Base-by-base conservation (phyloP, 2,329 filamentous ascomycete genomes). In the Claviceps humidiphila region DNA sequence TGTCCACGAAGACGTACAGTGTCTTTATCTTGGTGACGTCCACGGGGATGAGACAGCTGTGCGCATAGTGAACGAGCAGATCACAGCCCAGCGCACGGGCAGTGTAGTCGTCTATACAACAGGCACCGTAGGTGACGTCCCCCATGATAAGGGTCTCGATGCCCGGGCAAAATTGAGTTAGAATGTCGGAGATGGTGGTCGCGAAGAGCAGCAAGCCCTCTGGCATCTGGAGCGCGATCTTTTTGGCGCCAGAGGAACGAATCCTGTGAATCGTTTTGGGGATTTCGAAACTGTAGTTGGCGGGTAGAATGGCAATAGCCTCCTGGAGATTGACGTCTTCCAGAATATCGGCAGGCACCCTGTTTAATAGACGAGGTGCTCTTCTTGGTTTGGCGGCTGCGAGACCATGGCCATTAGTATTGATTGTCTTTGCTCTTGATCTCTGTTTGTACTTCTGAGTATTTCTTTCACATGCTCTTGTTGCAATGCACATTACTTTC, bases 281-380 rank as follows among this genome's bases (percentile, higher is more conserved):
- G 52, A 98, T 89, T 72, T 98, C 93, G 66, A 98, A 98, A 61
- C 87, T 91, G 76, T 98, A 98, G 73, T 98, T 98, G n/a, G 81
- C 74, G 1, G 93, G 93, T 2, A 98, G 80, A 37, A 98, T 78
- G 5, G 82, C 76, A 54, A 97, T 89, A 3, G 93, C 93, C 45
- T 83, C 85, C 66, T 91, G 91, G 62, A 98, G 86, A 47, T 85
- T 87, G 47, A 82, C 74, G 62, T 98, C 85, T 57, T 95, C 78
- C 20, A 93, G 75, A 57, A 98, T 95, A 57, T 91, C 85, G 16
- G 83, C 76, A 2, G 93, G 91, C 1, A 98, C 87, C 64, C 93
- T 87, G 65, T 96, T 97, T 55, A 97, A 70, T n/a, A 89, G 80
- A 57, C 93, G 79, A 1, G 87, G 84, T 16, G 83, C 76, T 61